Evolutionary conservation across 2,329 filamentous ascomycete genomes (phyloP).

Genomic region (Ceratocystis harringtonii): DNA sequence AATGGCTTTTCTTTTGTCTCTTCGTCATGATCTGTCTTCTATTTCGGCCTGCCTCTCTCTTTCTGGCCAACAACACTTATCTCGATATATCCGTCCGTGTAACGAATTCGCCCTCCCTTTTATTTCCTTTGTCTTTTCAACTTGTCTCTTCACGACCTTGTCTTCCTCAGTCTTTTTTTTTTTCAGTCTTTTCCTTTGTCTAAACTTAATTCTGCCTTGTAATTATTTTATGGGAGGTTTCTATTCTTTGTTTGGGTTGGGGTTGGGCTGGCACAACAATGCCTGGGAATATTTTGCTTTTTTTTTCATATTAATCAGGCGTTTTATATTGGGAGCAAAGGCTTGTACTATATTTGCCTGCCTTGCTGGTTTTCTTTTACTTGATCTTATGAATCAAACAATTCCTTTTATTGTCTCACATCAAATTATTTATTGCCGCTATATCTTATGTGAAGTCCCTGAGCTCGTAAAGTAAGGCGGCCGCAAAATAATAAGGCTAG

Average conservation of each 20-base stretch:
- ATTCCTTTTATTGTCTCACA: too few relatives aligned
- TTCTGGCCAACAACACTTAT: neutral
- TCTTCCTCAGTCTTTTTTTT: neutral
- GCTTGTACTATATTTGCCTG: neutral
- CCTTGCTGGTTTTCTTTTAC: neutral
- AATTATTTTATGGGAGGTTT: neutral
- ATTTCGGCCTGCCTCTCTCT: neutral
- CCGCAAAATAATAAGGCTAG: too few relatives aligned
- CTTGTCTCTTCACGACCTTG: conserved; percentile 3
- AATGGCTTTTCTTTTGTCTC: neutral
- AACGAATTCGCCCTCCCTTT: conserved; percentile 11
- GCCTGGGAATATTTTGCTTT: neutral
- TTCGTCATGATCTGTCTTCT: conserved; percentile 4
- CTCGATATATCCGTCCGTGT: neutral
- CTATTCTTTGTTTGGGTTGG: neutral
- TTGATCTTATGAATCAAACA: neutral
- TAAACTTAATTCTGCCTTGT: neutral
- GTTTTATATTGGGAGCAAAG: neutral
- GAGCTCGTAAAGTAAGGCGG: too few relatives aligned
- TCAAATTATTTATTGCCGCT: too few relatives aligned
- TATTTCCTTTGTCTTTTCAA: conserved; percentile 7
- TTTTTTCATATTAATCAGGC: neutral
- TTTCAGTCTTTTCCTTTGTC: conserved; percentile 1
- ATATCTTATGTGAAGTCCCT: too few relatives aligned
- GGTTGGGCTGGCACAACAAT: too few relatives aligned